A percentile compares a stretch with the other conserved stretches of the same genome.
phyloP scores from a whole-genome alignment of 345 rosid species.

The Lepidium didymum region DNA sequence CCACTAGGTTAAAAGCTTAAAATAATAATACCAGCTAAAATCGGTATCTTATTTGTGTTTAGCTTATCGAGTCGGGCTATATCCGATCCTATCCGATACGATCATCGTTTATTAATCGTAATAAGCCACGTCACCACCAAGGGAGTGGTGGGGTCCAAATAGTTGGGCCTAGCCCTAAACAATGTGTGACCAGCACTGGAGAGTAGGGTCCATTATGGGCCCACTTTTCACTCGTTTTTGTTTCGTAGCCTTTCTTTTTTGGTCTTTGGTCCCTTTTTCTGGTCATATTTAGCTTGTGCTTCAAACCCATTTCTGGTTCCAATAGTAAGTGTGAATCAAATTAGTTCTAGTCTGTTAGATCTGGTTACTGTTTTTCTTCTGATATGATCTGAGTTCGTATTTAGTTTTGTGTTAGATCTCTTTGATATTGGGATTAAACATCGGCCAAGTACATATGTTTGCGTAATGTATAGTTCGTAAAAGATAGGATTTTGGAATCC shows the following conservation, averaged over 20 bases:
- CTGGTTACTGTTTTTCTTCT: not conserved
- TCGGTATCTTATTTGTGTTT: not conserved
- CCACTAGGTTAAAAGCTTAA: not conserved
- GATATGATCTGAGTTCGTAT: not conserved
- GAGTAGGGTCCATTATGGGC: constrained; percentile 23
- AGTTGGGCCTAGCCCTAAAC: constrained; percentile 13
- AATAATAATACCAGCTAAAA: not conserved
- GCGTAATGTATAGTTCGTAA: not conserved
- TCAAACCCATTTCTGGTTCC: not conserved
- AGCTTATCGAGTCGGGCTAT: not conserved
- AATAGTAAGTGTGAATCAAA: not conserved
- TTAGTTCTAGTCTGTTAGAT: not conserved
- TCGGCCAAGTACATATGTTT: not conserved
- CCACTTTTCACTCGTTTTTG: constrained; percentile 3
- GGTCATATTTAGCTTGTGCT: not conserved
- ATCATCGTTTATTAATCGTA: not conserved
- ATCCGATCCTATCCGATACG: not conserved
- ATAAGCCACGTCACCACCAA: not conserved
- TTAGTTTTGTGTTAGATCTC: not conserved
- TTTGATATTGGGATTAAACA: not conserved
- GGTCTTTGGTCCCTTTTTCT: constrained; percentile 15
- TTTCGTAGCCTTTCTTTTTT: constrained; percentile 17
- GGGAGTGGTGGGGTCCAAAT: constrained; percentile 16
- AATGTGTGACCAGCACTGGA: constrained; percentile 21
- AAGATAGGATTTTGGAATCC: constrained; percentile 27